Base-by-base conservation (phyloP, 2,329 filamentous ascomycete genomes). In the Hymenoscyphus infarciens region DNA sequence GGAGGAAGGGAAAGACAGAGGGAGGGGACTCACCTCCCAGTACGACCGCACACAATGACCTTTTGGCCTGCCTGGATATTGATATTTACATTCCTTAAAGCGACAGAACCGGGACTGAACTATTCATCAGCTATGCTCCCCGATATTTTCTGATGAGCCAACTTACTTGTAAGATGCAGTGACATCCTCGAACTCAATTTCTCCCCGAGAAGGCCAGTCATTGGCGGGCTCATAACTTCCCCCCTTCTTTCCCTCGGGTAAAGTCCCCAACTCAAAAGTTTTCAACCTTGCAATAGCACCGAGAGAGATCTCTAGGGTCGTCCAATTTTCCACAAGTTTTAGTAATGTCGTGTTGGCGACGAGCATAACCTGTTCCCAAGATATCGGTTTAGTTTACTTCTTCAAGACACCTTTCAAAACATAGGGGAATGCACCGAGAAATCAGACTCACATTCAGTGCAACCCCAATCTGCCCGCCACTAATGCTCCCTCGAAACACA, bases 201-300 rank as follows among this genome's bases (percentile, higher is more conserved):
- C 61, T 0, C 77, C 77, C 10, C 59, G 59, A 1, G 64, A 64
- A 0, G 76, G 76, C 77, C 77, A 79, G 1, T 66, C 65, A 2
- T 66, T 56, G 1, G 57, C 31, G 1, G 66, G 65, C 19, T 64
- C 57, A 4, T 66, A 31, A 22, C 42, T 64, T 3, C 3, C 19
- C 2, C 2, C 19, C 2, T 16, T 10, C 33, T 22, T 27, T 27
- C 57, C 73, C 65, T 83, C 80, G 3, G 62, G 67, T 4, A 73
- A 71, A 60, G 71, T 73, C 60, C 82, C 76, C 67, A 76, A 74
- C 2, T 77, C 78, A 62, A 85, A 83, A 15, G 77, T 76, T 68
- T 81, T 83, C 67, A 86, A 77, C 29, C 84, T 78, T 13, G 80
- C 76, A 25, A 87, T 78, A 7, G 83, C 83, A 10, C 84, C 84